These are phyloP conservation scores for Solanum tacnaense DNA, from an alignment of 257 asterid genomes.

Conservation along the genomic window DNA sequence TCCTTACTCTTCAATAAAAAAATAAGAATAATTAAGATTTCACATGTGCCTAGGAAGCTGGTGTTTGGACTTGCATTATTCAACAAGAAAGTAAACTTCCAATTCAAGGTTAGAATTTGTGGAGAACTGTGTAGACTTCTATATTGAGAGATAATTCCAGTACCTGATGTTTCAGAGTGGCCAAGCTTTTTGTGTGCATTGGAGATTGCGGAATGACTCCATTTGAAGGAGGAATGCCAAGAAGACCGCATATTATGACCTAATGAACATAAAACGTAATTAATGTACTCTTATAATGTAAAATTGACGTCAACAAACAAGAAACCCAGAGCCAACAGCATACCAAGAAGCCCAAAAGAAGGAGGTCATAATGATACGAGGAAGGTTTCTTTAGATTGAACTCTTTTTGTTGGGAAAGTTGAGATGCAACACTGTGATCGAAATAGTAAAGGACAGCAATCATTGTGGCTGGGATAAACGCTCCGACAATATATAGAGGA, in stretches of 20 bases:
- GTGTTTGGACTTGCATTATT: background rate
- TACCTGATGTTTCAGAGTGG: constrained; percentile 97
- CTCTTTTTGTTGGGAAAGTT: constrained; percentile 87
- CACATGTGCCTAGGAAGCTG: background rate
- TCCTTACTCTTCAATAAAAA: background rate
- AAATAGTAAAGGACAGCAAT: constrained; percentile 97
- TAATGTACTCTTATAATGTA: background rate
- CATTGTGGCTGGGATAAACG: constrained; percentile 95
- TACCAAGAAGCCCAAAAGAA: constrained; percentile 91
- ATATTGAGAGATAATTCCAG: background rate
- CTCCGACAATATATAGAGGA: constrained; percentile 71
- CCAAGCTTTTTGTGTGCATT: constrained; percentile 95
- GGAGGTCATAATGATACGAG: constrained; percentile 92
- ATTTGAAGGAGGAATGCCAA: constrained; percentile 97
- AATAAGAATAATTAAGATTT: background rate
- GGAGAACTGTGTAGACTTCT: background rate
- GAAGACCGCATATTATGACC: constrained; percentile 89
- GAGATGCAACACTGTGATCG: constrained; percentile 98
- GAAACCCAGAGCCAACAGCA: background rate
- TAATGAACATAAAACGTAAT: constrained; percentile 7
- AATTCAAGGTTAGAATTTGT: background rate
- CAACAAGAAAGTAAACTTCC: background rate
- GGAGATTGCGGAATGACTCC: constrained; percentile 99
- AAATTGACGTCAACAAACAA: background rate
- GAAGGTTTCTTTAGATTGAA: constrained; percentile 92